Percentiles rank a stretch among this genome's conserved stretches.
Conservation (phyloP, 2,329 filamentous ascomycete genomes). For the Pseudogymnoascus sp. region DNA sequence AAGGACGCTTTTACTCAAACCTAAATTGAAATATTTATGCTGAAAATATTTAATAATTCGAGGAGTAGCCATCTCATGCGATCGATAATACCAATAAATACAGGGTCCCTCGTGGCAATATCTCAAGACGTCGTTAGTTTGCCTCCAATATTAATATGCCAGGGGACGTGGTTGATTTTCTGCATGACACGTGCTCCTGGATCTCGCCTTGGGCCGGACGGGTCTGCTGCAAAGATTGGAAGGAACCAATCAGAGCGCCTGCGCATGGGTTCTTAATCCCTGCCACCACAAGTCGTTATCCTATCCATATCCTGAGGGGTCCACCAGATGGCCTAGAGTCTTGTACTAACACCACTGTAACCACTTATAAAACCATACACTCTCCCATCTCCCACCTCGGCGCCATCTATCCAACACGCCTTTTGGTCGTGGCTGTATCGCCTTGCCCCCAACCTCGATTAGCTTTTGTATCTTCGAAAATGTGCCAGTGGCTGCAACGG, state of each 20-base stretch:
- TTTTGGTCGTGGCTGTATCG: not conserved
- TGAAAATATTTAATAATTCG: not conserved
- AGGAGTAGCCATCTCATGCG: not conserved
- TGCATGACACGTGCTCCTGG: conserved; percentile 7
- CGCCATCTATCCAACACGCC: not conserved
- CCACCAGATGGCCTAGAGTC: not conserved
- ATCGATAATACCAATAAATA: not conserved
- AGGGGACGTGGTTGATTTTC: conserved; percentile 7
- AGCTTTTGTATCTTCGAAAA: not conserved
- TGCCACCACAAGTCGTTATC: conserved; percentile 2
- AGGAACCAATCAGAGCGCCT: not conserved
- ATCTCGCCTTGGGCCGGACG: not conserved
- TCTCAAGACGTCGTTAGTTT: not conserved
- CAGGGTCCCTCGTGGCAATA: not conserved
- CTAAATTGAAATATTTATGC: not conserved
- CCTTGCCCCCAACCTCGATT: not conserved
- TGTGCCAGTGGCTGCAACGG: conserved; percentile 3
- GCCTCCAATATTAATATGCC: not conserved
- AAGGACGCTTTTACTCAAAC: not conserved
- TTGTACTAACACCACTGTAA: not conserved
- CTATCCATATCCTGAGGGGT: conserved; percentile 4
- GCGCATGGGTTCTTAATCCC: not conserved
- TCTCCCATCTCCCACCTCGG: conserved; percentile 6
- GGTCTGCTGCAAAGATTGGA: not conserved
- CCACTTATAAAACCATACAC: not conserved